Percentiles rank a stretch among this genome's conserved stretches.
Evolutionary conservation across 2,329 filamentous ascomycete genomes (phyloP).

Genomic region (Orbilia oligospora): DNA sequence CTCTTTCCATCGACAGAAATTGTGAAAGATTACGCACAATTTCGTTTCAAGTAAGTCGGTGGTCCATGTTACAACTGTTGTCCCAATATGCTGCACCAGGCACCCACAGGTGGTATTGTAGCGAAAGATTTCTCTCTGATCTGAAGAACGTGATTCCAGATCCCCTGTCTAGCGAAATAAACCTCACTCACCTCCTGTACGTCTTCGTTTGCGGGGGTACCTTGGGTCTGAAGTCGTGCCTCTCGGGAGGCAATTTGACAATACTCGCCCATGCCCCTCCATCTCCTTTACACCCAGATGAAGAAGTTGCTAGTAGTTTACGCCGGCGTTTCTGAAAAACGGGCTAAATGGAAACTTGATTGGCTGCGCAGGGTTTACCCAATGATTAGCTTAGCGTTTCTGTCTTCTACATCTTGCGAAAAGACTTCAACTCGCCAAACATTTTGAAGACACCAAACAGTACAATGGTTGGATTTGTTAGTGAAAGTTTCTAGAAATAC

Average conservation of each 20-base stretch:
- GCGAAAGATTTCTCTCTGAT: background rate
- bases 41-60: background rate
- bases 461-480: background rate
- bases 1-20: too few relatives aligned
- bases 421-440: background rate
- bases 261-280: background rate
- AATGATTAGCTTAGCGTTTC: background rate
- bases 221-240: background rate
- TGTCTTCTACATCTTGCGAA: background rate
- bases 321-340: background rate
- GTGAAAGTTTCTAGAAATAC: background rate
- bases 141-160: background rate
- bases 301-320: background rate
- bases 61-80: too few relatives aligned
- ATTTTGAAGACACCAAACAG: background rate
- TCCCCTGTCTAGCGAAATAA: background rate
- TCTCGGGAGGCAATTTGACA: background rate
- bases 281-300: background rate
- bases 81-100: too few relatives aligned
- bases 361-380: background rate
- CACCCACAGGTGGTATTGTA: background rate
- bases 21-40: too few relatives aligned
- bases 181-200: background rate
- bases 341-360: background rate
- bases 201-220: background rate